Evolutionary conservation across 352 stramenopile species (phyloP).

Genomic region (Pythium diclinum): DNA sequence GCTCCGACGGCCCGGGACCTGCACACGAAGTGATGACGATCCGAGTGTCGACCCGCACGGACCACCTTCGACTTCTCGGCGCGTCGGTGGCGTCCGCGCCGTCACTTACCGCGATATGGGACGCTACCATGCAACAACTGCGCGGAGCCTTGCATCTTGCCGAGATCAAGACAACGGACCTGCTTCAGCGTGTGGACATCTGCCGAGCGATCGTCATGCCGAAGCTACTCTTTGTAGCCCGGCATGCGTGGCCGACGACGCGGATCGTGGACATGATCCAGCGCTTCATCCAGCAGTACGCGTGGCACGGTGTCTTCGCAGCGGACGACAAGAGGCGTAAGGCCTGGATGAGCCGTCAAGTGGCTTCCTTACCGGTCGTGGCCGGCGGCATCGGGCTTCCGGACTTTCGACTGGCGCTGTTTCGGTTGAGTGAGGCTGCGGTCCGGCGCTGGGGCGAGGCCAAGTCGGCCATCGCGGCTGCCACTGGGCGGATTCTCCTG

Average conservation of each 20-base stretch:
- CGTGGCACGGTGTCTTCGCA: neutral
- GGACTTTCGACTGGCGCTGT: neutral
- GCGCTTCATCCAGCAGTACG: neutral
- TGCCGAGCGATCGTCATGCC: neutral
- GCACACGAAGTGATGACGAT: neutral
- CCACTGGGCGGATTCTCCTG: neutral
- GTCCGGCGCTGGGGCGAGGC: neutral
- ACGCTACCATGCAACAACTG: neutral
- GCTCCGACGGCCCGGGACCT: neutral
- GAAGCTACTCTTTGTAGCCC: neutral
- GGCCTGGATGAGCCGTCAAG: neutral
- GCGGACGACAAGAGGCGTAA: too few relatives aligned
- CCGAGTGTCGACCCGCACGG: neutral
- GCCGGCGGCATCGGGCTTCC: slow-evolving; percentile 1
- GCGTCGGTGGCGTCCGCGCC: neutral
- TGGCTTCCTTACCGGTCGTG: neutral
- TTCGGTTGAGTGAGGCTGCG: neutral
- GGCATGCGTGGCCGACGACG: neutral
- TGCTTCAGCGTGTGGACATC: neutral
- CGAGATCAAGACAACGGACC: slow-evolving; percentile 1
- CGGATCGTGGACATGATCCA: neutral
- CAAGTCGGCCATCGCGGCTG: neutral
- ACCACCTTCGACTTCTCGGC: neutral
- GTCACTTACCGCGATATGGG: neutral
- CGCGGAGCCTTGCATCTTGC: neutral